Evolutionary conservation across 192 early-diverging fungal genomes (phyloP).

Genomic region (Coemansia asiatica): DNA sequence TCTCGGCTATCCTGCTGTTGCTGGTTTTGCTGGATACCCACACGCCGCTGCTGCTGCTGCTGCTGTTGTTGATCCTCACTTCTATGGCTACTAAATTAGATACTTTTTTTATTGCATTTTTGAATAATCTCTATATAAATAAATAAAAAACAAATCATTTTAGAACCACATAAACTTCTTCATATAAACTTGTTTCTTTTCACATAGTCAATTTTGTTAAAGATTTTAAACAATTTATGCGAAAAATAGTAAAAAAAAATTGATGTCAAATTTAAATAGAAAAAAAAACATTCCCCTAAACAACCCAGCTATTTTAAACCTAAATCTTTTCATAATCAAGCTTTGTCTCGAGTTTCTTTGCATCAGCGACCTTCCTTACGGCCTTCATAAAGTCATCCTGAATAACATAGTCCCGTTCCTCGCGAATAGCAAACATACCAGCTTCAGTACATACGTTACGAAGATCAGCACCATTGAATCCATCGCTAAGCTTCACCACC

Average conservation of each 20-base stretch:
- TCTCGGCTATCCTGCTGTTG: slow-evolving; percentile 4
- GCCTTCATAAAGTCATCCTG: slow-evolving; percentile 99
- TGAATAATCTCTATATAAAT: slow-evolving; percentile 22
- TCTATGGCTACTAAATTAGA: background rate
- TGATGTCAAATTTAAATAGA: background rate
- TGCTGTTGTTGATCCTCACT: background rate
- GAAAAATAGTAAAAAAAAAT: too few species aligned
- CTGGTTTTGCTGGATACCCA: background rate
- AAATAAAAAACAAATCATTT: background rate
- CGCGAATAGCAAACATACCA: slow-evolving; percentile 99
- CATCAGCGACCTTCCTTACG: slow-evolving; percentile 95
- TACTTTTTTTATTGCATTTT: background rate
- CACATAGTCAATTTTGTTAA: background rate
- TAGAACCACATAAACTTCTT: background rate
- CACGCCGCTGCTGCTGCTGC: background rate
- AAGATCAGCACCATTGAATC: slow-evolving; percentile 98
- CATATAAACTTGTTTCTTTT: too few species aligned
- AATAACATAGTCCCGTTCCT: slow-evolving; percentile 95
- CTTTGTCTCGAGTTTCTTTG: slow-evolving; percentile 94
- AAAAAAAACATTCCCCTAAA: background rate
- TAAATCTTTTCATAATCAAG: slow-evolving; percentile 87
- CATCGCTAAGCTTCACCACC: slow-evolving; percentile 95
- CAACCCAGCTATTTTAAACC: background rate
- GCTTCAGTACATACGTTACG: slow-evolving; percentile 99
- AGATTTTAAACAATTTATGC: background rate